phyloP scores from a whole-genome alignment of 164 flowering plant genomes.

The Piper longum region DNA sequence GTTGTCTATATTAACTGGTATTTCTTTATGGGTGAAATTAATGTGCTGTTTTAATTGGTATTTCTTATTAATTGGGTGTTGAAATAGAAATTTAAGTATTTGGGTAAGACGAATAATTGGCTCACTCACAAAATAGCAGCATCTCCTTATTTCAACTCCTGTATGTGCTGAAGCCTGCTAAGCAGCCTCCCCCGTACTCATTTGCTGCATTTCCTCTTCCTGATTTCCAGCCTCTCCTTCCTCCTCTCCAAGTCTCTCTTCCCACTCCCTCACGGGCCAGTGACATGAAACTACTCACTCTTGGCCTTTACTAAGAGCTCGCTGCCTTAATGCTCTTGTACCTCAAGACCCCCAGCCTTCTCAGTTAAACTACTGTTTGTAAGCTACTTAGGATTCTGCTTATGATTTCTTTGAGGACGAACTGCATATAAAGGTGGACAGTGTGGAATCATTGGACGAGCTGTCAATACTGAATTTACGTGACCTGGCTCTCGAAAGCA shows the following conservation, averaged over 20 bases:
- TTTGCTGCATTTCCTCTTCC: too few species aligned
- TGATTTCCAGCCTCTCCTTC: conserved; percentile 33
- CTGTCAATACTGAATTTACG: conserved; percentile 71
- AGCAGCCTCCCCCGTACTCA: too few species aligned
- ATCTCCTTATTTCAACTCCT: too few species aligned
- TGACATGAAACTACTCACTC: conserved; percentile 1
- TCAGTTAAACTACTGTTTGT: background rate
- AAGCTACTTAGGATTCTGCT: too few species aligned
- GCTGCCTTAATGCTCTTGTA: conserved; percentile 13
- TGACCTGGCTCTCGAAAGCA: conserved; percentile 65
- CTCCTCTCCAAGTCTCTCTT: conserved; percentile 38
- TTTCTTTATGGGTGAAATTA: too few species aligned
- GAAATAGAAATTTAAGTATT: too few species aligned
- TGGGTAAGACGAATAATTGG: too few species aligned
- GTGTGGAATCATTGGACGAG: conserved; percentile 19
- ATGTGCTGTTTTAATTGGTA: too few species aligned
- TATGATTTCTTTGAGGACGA: conserved; percentile 28
- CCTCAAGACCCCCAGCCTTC: conserved; percentile 10
- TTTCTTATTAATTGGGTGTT: too few species aligned
- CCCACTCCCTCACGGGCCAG: conserved; percentile 8
- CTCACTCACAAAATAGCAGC: too few species aligned
- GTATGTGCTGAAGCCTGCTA: too few species aligned
- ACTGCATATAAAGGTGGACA: conserved; percentile 15
- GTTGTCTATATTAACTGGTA: too few species aligned
- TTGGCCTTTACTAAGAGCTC: conserved; percentile 29